Conservation (phyloP, 768 basidiomycete genomes). For the Russula sp. region DNA sequence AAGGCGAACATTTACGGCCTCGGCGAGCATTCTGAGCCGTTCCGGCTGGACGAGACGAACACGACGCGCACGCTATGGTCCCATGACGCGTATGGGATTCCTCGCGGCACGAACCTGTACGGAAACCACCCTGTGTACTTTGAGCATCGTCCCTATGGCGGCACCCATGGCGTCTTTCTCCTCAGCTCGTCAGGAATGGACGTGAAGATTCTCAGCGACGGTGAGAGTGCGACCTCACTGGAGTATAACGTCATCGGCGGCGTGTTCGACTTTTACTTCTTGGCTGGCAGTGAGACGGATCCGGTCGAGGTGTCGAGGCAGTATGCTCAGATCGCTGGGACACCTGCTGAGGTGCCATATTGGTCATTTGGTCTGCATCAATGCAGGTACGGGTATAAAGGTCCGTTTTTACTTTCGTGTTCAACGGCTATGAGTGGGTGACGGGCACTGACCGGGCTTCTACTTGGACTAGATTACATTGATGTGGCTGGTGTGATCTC, state of each 20-base stretch:
- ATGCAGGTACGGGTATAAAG: constrained; percentile 65
- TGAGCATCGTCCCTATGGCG: constrained; percentile 56
- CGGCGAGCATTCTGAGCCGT: constrained; percentile 66
- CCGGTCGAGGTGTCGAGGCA: constrained; percentile 60
- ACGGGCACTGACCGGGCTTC: neutral
- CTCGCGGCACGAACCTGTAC: constrained; percentile 59
- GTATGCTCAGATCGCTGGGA: constrained; percentile 64
- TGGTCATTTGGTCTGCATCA: constrained; percentile 75
- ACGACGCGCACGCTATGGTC: constrained; percentile 56
- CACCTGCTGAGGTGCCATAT: constrained; percentile 68
- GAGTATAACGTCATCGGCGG: constrained; percentile 81
- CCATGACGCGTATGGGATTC: constrained; percentile 60
- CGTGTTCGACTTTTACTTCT: constrained; percentile 74
- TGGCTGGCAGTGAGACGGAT: constrained; percentile 60
- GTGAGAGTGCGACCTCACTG: constrained; percentile 41
- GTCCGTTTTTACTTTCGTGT: constrained; percentile 38
- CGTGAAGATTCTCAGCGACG: constrained; percentile 48
- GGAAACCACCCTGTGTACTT: constrained; percentile 72
- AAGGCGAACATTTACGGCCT: constrained; percentile 74
- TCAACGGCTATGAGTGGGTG: neutral
- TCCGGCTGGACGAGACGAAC: constrained; percentile 51
- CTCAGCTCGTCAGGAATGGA: constrained; percentile 77
- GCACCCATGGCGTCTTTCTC: constrained; percentile 68
- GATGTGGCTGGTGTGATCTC: constrained; percentile 60
- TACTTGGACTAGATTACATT: constrained; percentile 48